Percentiles rank a stretch among this genome's conserved stretches.
Evolutionary conservation across 164 flowering plant genomes (phyloP).

Genomic region (Protea cynaroides): DNA sequence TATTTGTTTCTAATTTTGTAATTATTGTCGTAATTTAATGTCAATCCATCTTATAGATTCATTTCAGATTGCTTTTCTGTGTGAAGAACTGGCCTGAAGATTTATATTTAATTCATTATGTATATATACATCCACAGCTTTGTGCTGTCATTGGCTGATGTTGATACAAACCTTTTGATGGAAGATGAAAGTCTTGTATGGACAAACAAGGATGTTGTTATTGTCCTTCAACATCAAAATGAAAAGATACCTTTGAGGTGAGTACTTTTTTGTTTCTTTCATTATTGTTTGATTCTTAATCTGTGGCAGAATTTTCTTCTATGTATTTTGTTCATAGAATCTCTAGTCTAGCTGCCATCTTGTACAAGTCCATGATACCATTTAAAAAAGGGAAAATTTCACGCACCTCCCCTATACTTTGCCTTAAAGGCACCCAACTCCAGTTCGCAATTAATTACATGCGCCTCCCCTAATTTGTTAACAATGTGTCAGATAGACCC

Average conservation of each 20-base stretch:
- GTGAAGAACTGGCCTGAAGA: not conserved
- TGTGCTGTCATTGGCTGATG: conserved; percentile 90
- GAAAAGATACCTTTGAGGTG: conserved; percentile 92
- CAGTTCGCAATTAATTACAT: too few species aligned
- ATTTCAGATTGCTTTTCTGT: not conserved
- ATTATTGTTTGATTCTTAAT: not conserved
- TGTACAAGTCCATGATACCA: not conserved
- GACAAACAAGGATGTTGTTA: conserved; percentile 92
- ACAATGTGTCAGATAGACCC: too few species aligned
- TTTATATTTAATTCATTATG: not conserved
- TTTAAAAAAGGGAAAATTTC: too few species aligned
- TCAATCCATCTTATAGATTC: not conserved
- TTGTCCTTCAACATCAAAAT: conserved; percentile 87
- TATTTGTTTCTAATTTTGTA: too few species aligned
- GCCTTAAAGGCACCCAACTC: too few species aligned
- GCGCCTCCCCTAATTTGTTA: too few species aligned
- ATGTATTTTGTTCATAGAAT: not conserved
- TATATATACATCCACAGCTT: conserved; percentile 42
- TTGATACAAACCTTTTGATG: conserved; percentile 85
- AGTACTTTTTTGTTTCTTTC: not conserved
- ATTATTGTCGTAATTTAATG: not conserved
- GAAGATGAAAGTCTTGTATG: conserved; percentile 98
- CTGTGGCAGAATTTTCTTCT: too few species aligned
- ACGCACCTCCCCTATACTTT: too few species aligned
- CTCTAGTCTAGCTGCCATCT: not conserved